Conservation (phyloP, 2,329 filamentous ascomycete species). For the Colletotrichum trifolii region DNA sequence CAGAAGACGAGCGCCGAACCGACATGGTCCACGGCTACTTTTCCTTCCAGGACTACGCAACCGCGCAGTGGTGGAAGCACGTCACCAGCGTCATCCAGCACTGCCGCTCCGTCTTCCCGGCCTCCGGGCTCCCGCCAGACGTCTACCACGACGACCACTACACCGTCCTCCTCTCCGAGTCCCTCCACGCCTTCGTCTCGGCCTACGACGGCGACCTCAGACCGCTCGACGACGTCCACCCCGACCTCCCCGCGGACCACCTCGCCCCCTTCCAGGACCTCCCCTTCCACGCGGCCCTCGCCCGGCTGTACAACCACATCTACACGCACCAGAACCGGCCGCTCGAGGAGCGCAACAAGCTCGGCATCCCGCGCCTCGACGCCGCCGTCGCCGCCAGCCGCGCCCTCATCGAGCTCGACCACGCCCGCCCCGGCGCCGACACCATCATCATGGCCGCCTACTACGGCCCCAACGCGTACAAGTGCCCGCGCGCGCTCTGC, state of each 20-base stretch:
- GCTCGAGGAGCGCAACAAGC: conserved; percentile 42
- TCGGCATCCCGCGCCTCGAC: conserved; percentile 44
- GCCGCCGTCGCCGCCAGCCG: conserved; percentile 43
- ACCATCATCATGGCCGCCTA: conserved; percentile 39
- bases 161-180: background rate
- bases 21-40: conserved; percentile 44
- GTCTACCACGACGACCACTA: background rate
- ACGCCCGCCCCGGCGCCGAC: conserved; percentile 19
- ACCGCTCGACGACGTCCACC: background rate
- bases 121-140: background rate
- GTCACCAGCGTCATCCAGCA: conserved; percentile 40
- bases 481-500: conserved; percentile 54
- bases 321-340: conserved; percentile 35
- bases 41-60: conserved; percentile 52
- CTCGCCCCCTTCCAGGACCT: conserved; percentile 37
- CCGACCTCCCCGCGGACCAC: background rate
- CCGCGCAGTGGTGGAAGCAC: conserved; percentile 49
- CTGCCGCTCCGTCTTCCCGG: conserved; percentile 22
- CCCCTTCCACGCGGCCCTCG: conserved; percentile 36
- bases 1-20: conserved; percentile 21
- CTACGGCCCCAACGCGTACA: conserved; percentile 53
- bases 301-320: conserved; percentile 39
- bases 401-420: conserved; percentile 42
- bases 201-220: conserved; percentile 14
- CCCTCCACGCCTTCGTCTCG: conserved; percentile 26